Evolutionary conservation across 2,329 filamentous ascomycete species (phyloP).

Genomic region (Xenoacremonium recifei): DNA sequence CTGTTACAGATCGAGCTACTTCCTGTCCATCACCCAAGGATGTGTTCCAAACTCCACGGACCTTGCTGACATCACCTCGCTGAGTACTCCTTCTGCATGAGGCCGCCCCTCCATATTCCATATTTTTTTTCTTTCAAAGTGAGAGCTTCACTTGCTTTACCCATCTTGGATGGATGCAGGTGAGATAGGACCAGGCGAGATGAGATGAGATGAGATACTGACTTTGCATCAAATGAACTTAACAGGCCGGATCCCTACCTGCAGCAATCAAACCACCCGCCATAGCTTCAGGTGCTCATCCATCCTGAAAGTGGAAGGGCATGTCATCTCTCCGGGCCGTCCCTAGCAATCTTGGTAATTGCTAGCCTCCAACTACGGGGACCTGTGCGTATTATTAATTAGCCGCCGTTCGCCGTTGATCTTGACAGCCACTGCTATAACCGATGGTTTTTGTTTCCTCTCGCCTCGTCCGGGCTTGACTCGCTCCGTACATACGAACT

Average conservation of each 20-base stretch:
- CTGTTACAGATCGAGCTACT: no score
- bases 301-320: conserved; percentile 6
- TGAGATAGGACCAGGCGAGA: conserved; percentile 11
- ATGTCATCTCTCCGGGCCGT: conserved; percentile 25
- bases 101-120: no score
- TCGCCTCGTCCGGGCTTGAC: conserved; percentile 8
- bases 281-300: conserved; percentile 8
- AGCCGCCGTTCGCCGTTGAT: conserved; percentile 17
- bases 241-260: conserved; percentile 18
- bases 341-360: conserved; percentile 23
- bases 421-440: not conserved
- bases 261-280: conserved; percentile 4
- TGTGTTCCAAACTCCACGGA: no score
- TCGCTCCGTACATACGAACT: no score
- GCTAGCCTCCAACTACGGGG: conserved; percentile 4
- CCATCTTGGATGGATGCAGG: conserved; percentile 2
- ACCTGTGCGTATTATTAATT: conserved; percentile 11
- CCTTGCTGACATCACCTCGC: no score
- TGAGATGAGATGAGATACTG: conserved; percentile 16
- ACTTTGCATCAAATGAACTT: conserved; percentile 19
- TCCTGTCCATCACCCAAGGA: no score
- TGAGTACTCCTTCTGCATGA: no score
- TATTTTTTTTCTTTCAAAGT: no score
- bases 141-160: no score
- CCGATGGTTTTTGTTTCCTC: conserved; percentile 10